A percentile compares a stretch with the other conserved stretches of the same genome.
Conservation (phyloP, 1,139 yeast genomes). For the Pichia sp. region DNA sequence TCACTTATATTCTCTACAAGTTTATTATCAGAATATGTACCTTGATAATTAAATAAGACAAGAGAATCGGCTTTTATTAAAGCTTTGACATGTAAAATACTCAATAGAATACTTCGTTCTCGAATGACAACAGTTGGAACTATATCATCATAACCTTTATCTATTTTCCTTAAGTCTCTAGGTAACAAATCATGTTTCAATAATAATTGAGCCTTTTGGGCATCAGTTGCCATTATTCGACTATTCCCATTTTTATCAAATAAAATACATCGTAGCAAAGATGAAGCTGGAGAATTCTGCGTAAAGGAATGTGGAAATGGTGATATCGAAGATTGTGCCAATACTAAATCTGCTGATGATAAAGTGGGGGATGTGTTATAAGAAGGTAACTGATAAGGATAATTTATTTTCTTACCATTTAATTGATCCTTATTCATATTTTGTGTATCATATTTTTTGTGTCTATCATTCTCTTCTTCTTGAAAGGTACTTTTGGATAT, state of each 20-base stretch:
- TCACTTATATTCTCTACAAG: slow-evolving; percentile 84
- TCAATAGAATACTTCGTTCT: slow-evolving; percentile 68
- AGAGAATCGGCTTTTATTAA: slow-evolving; percentile 74
- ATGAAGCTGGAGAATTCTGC: slow-evolving; percentile 7
- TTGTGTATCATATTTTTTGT: too few relatives aligned
- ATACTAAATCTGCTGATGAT: slow-evolving; percentile 9
- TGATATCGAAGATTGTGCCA: slow-evolving; percentile 9
- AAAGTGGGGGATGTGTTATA: slow-evolving; percentile 3
- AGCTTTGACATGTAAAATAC: slow-evolving; percentile 80
- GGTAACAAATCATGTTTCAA: slow-evolving; percentile 72
- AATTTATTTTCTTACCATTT: too few relatives aligned
- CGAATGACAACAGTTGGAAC: slow-evolving; percentile 84
- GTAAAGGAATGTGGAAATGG: slow-evolving; percentile 6
- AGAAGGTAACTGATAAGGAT: not conserved
- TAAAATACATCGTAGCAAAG: slow-evolving; percentile 53
- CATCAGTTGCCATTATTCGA: slow-evolving; percentile 66
- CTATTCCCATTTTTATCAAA: slow-evolving; percentile 71
- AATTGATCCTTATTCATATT: not conserved
- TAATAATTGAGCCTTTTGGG: slow-evolving; percentile 68
- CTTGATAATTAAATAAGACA: slow-evolving; percentile 67
- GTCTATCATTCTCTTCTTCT: too few relatives aligned
- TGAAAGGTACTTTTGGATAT: too few relatives aligned
- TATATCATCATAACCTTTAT: slow-evolving; percentile 80
- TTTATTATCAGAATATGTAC: slow-evolving; percentile 53
- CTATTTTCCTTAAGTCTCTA: slow-evolving; percentile 78